phyloP scores from a whole-genome alignment of 148 eudicot species.

The Vaccinium myrtillus region DNA sequence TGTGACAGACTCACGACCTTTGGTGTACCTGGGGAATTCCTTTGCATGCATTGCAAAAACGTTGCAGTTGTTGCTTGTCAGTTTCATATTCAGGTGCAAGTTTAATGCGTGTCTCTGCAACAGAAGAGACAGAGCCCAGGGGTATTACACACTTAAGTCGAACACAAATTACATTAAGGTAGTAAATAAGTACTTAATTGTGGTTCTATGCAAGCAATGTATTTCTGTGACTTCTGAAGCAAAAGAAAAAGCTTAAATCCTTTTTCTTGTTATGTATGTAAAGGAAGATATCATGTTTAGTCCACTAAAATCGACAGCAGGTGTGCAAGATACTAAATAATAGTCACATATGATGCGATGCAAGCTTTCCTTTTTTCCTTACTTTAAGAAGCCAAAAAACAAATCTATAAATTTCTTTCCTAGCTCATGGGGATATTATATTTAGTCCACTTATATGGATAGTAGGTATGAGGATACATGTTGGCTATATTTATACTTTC shows the following conservation, averaged over 20 bases:
- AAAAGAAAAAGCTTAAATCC: background rate
- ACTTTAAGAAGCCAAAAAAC: background rate
- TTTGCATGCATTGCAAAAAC: constrained; percentile 85
- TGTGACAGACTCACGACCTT: background rate
- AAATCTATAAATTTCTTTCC: background rate
- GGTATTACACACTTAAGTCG: background rate
- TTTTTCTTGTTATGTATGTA: background rate
- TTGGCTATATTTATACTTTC: background rate
- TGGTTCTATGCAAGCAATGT: background rate
- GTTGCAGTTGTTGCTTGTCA: constrained; percentile 64
- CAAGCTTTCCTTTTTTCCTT: background rate
- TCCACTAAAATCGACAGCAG: background rate
- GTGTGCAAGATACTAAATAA: background rate
- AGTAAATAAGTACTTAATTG: background rate
- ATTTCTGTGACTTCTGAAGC: background rate
- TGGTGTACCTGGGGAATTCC: constrained; percentile 87
- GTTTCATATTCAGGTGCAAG: constrained; percentile 55
- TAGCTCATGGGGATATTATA: background rate
- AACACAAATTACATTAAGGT: background rate
- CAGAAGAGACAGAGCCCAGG: constrained; percentile 11
- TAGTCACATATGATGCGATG: background rate
- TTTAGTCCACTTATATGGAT: background rate
- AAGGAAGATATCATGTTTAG: background rate
- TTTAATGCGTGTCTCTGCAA: constrained; percentile 64
- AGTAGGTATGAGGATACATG: background rate